phyloP scores from a whole-genome alignment of 2,329 filamentous ascomycete species.

The Diplodia seriata region DNA sequence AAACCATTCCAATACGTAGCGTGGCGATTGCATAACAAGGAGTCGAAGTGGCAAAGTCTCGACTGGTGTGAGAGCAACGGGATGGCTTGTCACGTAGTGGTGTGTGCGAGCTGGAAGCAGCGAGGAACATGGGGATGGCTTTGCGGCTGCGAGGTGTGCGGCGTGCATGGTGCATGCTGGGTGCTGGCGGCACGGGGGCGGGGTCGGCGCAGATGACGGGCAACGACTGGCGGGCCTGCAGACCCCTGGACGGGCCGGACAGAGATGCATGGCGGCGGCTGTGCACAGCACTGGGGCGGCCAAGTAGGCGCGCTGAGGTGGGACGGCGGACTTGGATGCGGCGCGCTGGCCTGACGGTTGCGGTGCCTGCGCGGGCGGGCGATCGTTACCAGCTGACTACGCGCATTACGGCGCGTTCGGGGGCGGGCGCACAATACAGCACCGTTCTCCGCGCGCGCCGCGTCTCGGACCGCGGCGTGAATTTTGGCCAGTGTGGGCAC shows the following conservation, averaged over 20 bases:
- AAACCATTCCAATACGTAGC: not conserved
- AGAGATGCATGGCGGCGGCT: conserved; percentile 12
- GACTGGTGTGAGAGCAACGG: not conserved
- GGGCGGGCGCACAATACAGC: not conserved
- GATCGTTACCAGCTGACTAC: conserved; percentile 8
- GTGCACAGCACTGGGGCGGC: conserved; percentile 2
- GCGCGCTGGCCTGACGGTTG: conserved; percentile 20
- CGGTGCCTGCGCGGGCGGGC: conserved; percentile 10
- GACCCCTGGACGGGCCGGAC: not conserved
- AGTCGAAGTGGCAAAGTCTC: not conserved
- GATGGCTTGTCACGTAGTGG: not conserved
- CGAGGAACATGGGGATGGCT: not conserved
- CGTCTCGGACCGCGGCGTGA: conserved; percentile 6
- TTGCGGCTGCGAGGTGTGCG: no score
- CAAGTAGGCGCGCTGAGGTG: conserved; percentile 11
- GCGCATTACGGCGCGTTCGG: not conserved
- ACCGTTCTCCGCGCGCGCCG: not conserved
- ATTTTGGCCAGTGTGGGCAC: conserved; percentile 14
- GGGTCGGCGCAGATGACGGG: not conserved
- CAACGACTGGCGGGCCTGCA: conserved; percentile 1
- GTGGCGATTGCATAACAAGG: not conserved
- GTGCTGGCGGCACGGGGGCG: not conserved
- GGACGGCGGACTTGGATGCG: conserved; percentile 16
- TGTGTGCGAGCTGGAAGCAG: not conserved
- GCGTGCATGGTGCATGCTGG: not conserved